These are phyloP conservation scores for Didymella pomorum DNA, from an alignment of 2,329 filamentous ascomycete species.

Conservation along the genomic window DNA sequence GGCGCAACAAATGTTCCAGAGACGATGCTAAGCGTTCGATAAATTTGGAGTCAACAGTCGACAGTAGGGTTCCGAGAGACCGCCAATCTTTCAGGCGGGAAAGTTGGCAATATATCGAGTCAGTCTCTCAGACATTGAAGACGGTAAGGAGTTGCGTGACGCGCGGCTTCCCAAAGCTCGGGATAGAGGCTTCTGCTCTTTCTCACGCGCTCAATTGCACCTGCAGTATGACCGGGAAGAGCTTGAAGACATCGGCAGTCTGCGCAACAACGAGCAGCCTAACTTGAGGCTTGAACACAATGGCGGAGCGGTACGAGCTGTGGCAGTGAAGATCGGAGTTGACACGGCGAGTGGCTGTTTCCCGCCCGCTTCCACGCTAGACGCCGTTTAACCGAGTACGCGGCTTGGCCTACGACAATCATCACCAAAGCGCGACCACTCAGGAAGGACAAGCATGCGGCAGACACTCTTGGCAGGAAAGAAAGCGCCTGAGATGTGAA, in stretches of 20 bases:
- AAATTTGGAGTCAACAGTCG: neutral
- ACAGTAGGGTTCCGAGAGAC: neutral
- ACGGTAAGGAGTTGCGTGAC: conserved; percentile 5
- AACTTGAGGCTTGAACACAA: conserved; percentile 1
- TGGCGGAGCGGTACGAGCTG: neutral
- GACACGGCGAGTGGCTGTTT: conserved; percentile 8
- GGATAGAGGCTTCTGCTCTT: neutral
- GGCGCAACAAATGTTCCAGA: too few relatives aligned
- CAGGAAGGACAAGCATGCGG: conserved; percentile 5
- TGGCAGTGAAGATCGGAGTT: conserved; percentile 7
- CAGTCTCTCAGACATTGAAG: neutral
- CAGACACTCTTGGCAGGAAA: conserved; percentile 8
- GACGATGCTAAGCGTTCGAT: neutral
- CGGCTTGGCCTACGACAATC: conserved; percentile 17
- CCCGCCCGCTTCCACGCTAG: neutral
- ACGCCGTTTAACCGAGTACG: conserved; percentile 15
- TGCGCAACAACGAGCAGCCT: neutral
- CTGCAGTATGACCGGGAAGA: neutral
- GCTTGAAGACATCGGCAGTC: neutral
- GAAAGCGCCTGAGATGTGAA: conserved; percentile 13
- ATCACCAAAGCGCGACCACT: conserved; percentile 6
- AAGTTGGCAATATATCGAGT: conserved; percentile 3
- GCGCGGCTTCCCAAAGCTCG: conserved; percentile 1
- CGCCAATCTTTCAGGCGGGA: neutral
- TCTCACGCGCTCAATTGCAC: too few relatives aligned